A percentile compares a stretch with the other conserved stretches of the same genome.
These are phyloP conservation scores for Talaromyces ruber DNA, from an alignment of 495 filamentous ascomycete genomes.

Conservation along the genomic window DNA sequence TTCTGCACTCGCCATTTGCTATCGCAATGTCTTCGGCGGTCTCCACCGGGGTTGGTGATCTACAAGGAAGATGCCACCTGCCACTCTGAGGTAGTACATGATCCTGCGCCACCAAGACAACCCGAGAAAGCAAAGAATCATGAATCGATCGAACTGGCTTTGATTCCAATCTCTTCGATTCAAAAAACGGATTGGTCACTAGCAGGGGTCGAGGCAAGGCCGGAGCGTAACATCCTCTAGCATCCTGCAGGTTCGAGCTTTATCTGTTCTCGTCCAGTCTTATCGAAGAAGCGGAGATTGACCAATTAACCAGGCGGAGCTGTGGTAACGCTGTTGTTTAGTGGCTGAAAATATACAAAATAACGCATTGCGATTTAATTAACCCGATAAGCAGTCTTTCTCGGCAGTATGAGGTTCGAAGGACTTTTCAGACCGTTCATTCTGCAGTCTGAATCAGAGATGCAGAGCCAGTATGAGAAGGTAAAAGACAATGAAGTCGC, in stretches of 20 bases:
- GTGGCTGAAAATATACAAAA: slow-evolving; percentile 4
- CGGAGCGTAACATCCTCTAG: not conserved
- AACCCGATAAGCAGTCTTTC: not conserved
- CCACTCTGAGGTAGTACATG: not conserved
- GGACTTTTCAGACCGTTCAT: no score
- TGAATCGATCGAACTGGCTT: not conserved
- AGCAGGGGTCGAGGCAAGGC: not conserved
- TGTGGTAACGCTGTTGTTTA: not conserved
- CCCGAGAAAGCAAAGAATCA: not conserved
- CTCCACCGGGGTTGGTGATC: not conserved
- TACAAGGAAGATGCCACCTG: not conserved
- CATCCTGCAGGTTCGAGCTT: not conserved
- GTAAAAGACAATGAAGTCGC: not conserved
- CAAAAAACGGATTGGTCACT: not conserved
- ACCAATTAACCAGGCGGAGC: not conserved
- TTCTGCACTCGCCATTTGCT: not conserved
- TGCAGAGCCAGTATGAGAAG: not conserved
- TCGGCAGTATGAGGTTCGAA: not conserved
- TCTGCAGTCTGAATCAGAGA: not conserved
- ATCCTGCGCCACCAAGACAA: not conserved
- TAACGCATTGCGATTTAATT: not conserved
- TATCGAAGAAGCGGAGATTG: not conserved
- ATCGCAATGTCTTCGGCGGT: not conserved
- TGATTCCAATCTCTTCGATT: not conserved
- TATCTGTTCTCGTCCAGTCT: not conserved